phyloP scores from a whole-genome alignment of 75 land plant genomes.

The Chamaecyparis obtusa region DNA sequence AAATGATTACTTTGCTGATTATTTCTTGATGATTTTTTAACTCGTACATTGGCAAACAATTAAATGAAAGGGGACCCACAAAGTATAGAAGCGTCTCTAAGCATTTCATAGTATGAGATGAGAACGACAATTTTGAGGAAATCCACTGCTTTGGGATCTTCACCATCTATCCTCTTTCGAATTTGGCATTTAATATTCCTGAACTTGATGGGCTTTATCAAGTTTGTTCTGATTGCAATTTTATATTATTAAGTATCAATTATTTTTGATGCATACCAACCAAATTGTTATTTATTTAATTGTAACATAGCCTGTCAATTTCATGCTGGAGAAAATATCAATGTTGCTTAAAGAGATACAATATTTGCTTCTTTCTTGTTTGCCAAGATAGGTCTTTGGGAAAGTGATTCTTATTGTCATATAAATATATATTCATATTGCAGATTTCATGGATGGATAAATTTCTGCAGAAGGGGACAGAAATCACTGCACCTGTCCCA shows the following conservation, averaged over 20 bases:
- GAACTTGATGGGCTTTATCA: neutral
- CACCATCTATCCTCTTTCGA: neutral
- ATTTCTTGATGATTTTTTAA: neutral
- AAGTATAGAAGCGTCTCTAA: neutral
- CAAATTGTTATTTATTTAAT: neutral
- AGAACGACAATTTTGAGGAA: neutral
- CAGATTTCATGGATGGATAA: conserved; percentile 99
- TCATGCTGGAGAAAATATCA: neutral
- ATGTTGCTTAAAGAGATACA: neutral
- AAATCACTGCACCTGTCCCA: conserved; percentile 96
- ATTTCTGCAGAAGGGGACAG: conserved; percentile 83
- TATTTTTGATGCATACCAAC: neutral
- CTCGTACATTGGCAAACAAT: neutral
- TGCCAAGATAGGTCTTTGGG: neutral
- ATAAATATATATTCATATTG: conserved; percentile 10
- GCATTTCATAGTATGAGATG: neutral
- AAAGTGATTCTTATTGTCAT: conserved; percentile 3
- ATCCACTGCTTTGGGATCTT: neutral
- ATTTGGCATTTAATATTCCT: neutral
- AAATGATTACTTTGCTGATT: neutral
- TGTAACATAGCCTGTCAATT: neutral
- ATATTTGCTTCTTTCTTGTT: neutral
- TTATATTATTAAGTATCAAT: neutral
- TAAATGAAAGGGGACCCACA: neutral
- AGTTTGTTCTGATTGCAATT: neutral